Conservation (phyloP, 169 alveolate genomes). For the Plasmodium yoelii region DNA sequence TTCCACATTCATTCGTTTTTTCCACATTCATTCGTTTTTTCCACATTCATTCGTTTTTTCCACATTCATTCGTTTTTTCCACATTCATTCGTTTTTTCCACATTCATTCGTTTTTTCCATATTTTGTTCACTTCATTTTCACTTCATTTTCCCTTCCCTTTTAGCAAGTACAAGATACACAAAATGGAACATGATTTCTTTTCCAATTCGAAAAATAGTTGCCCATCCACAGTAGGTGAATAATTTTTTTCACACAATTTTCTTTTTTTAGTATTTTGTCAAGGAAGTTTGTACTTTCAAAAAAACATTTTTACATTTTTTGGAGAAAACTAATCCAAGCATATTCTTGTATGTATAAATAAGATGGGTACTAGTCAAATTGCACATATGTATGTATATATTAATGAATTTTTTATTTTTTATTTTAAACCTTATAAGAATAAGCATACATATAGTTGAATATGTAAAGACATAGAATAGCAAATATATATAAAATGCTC, state of each 20-base stretch:
- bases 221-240: slow-evolving; percentile 40
- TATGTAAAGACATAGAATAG: too few relatives aligned
- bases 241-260: not conserved
- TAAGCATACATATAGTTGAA: too few relatives aligned
- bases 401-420: too few relatives aligned
- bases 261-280: not conserved
- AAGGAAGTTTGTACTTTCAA: too few relatives aligned
- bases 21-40: not conserved
- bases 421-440: too few relatives aligned
- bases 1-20: not conserved
- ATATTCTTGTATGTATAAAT: too few relatives aligned
- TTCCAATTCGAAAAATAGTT: slow-evolving; percentile 38
- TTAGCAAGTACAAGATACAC: slow-evolving; percentile 27
- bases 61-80: not conserved
- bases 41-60: not conserved
- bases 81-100: not conserved
- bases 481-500: too few relatives aligned
- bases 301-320: too few relatives aligned
- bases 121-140: not conserved
- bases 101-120: not conserved
- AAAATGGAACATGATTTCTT: slow-evolving; percentile 46
- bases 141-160: not conserved
- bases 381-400: not conserved
- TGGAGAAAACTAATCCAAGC: too few relatives aligned
- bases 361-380: not conserved